These are phyloP conservation scores for Globisporangium spinosum DNA, from an alignment of 352 stramenopile species.

Conservation along the genomic window DNA sequence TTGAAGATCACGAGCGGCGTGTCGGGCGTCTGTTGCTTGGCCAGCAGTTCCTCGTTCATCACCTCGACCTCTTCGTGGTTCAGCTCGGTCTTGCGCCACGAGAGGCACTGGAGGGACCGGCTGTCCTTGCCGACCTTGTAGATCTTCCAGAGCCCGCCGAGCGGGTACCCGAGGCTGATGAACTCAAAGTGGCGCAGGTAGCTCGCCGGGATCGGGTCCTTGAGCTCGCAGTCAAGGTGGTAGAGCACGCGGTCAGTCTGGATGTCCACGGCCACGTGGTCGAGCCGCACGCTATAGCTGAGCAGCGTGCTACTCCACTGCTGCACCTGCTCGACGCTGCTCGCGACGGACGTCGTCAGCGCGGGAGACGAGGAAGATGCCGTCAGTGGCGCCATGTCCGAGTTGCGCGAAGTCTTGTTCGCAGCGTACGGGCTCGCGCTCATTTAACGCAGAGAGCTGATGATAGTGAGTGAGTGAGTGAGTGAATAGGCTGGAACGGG, in stretches of 20 bases:
- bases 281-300: conserved; percentile 35
- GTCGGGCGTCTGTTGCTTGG: conserved; percentile 22
- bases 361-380: not conserved
- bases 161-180: conserved; percentile 42
- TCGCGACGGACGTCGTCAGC: not conserved
- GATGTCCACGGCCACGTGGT: conserved; percentile 49
- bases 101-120: conserved; percentile 33
- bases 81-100: conserved; percentile 53
- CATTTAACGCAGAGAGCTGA: not conserved
- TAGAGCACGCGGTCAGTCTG: conserved; percentile 45
- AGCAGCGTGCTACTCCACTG: conserved; percentile 42
- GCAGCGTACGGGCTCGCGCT: not conserved
- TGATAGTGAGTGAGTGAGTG: not conserved
- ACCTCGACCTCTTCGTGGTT: conserved; percentile 36
- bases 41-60: conserved; percentile 16
- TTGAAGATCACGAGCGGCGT: conserved; percentile 35
- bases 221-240: conserved; percentile 41
- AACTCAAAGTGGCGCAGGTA: conserved; percentile 37
- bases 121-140: conserved; percentile 27
- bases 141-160: conserved; percentile 60
- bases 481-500: not conserved
- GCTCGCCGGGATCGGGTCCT: conserved; percentile 28
- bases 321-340: conserved; percentile 26
- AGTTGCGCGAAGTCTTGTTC: conserved; percentile 1
- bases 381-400: not conserved